A percentile compares a stretch with the other conserved stretches of the same genome.
phyloP scores from a whole-genome alignment of 768 basidiomycete genomes.

The Fibroporia radiculosa region DNA sequence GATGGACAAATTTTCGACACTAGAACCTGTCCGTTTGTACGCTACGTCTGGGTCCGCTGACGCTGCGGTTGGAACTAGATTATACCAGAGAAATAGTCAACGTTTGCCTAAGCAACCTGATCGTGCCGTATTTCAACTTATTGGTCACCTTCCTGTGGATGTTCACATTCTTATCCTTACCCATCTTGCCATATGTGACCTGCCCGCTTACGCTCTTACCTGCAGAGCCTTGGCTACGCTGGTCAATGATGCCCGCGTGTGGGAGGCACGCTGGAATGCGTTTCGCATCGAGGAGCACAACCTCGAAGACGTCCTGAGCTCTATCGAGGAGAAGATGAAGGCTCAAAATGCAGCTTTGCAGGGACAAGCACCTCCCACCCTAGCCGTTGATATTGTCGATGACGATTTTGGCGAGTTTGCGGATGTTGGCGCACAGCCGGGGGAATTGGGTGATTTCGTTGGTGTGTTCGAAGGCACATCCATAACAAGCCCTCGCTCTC shows the following conservation, averaged over 20 bases:
- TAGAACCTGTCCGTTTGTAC: slow-evolving; percentile 52
- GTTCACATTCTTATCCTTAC: slow-evolving; percentile 69
- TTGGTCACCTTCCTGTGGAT: slow-evolving; percentile 76
- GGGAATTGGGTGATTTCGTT: slow-evolving; percentile 43
- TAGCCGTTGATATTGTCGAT: slow-evolving; percentile 52
- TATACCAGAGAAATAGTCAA: slow-evolving; percentile 16
- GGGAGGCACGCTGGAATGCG: slow-evolving; percentile 66
- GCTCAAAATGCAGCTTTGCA: slow-evolving; percentile 31
- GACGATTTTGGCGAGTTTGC: slow-evolving; percentile 92
- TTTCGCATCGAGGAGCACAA: slow-evolving; percentile 42
- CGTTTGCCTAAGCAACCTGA: slow-evolving; percentile 8
- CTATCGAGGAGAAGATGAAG: slow-evolving; percentile 43
- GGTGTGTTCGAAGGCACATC: slow-evolving; percentile 26
- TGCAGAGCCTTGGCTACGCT: slow-evolving; percentile 59
- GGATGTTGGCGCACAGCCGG: slow-evolving; percentile 27
- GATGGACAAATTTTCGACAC: slow-evolving; percentile 85
- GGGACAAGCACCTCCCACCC: slow-evolving; percentile 49
- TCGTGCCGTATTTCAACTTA: slow-evolving; percentile 28
- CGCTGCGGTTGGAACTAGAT: slow-evolving; percentile 11
- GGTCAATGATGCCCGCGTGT: slow-evolving; percentile 64
- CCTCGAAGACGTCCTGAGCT: slow-evolving; percentile 45
- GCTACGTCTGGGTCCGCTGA: slow-evolving; percentile 12
- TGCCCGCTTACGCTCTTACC: slow-evolving; percentile 65
- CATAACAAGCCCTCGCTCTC: slow-evolving; percentile 23
- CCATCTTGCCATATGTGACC: slow-evolving; percentile 71